A percentile compares a stretch with the other conserved stretches of the same genome.
These are phyloP conservation scores for Rutstroemia sydowiana DNA, from an alignment of 2,329 filamentous ascomycete species.

Conservation along the genomic window DNA sequence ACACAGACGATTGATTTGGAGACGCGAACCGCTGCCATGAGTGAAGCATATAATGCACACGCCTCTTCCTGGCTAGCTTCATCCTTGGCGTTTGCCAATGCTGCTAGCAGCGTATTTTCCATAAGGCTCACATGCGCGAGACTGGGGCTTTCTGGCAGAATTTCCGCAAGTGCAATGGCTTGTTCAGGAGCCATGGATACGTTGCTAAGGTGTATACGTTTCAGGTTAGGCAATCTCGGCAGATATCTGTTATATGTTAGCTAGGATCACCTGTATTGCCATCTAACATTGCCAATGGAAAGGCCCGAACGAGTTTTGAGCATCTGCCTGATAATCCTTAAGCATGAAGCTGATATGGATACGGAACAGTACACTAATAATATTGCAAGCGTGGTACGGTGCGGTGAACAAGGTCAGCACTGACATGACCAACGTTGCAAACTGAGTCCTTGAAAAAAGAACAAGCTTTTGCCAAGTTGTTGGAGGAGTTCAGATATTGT, in stretches of 20 bases:
- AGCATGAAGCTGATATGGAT: no score
- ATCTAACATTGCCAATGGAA: not conserved
- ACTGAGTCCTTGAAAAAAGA: no score
- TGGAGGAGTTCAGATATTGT: no score
- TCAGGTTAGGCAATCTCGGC: constrained; percentile 69
- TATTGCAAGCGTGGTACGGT: no score
- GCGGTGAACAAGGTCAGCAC: no score
- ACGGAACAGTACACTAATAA: no score
- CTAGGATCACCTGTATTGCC: not conserved
- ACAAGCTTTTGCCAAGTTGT: no score
- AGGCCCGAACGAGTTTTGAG: constrained; percentile 1
- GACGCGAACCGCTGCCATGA: constrained; percentile 79
- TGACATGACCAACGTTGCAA: no score
- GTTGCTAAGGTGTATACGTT: constrained; percentile 79
- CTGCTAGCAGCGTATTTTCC: constrained; percentile 67
- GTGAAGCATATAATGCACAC: constrained; percentile 83
- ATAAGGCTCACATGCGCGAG: constrained; percentile 83
- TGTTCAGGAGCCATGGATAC: constrained; percentile 80
- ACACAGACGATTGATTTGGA: constrained; percentile 80
- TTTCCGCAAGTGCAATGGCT: constrained; percentile 82
- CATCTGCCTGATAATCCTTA: constrained; percentile 1
- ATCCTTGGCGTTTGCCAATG: constrained; percentile 66
- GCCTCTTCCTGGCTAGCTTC: constrained; percentile 85
- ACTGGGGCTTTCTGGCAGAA: constrained; percentile 73
- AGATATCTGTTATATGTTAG: constrained; percentile 48